Evolutionary conservation across 2,329 filamentous ascomycete genomes (phyloP).

Genomic region (Aspergillus brasiliensis): DNA sequence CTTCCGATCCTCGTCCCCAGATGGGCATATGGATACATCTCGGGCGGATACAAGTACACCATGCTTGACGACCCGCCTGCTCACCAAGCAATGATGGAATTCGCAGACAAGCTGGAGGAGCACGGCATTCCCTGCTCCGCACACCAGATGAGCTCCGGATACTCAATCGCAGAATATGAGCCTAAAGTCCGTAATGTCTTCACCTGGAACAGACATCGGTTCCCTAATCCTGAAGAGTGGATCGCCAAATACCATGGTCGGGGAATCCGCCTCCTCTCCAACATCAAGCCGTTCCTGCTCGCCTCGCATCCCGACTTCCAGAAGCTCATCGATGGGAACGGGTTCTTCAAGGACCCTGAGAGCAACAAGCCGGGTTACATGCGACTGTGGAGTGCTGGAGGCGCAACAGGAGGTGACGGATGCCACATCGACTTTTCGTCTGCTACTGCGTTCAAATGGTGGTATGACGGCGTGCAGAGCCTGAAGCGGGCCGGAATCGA

Average conservation of each 20-base stretch:
- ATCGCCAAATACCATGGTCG: constrained; percentile 62
- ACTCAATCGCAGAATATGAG: constrained; percentile 66
- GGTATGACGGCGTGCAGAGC: constrained; percentile 67
- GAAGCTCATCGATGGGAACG: constrained; percentile 59
- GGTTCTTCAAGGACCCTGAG: constrained; percentile 64
- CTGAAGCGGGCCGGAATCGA: constrained; percentile 67
- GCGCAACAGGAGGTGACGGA: constrained; percentile 69
- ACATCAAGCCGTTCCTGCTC: constrained; percentile 73
- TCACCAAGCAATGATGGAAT: constrained; percentile 60
- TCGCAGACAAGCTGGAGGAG: constrained; percentile 62
- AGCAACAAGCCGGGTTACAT: constrained; percentile 59
- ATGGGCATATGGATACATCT: constrained; percentile 73
- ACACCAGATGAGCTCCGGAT: constrained; percentile 73
- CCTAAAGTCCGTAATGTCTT: constrained; percentile 72
- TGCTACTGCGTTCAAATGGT: constrained; percentile 67
- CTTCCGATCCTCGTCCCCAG: constrained; percentile 68
- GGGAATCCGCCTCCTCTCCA: constrained; percentile 69
- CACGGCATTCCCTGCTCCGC: constrained; percentile 71
- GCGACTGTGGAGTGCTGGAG: constrained; percentile 71
- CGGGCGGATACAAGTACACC: constrained; percentile 66
- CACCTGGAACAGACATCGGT: constrained; percentile 71
- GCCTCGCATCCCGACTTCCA: constrained; percentile 67
- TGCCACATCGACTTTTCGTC: constrained; percentile 75
- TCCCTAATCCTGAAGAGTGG: constrained; percentile 68
- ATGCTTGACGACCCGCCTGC: constrained; percentile 60